Evolutionary conservation across 495 filamentous ascomycete genomes (phyloP).

Genomic region (Xylaria castorea): DNA sequence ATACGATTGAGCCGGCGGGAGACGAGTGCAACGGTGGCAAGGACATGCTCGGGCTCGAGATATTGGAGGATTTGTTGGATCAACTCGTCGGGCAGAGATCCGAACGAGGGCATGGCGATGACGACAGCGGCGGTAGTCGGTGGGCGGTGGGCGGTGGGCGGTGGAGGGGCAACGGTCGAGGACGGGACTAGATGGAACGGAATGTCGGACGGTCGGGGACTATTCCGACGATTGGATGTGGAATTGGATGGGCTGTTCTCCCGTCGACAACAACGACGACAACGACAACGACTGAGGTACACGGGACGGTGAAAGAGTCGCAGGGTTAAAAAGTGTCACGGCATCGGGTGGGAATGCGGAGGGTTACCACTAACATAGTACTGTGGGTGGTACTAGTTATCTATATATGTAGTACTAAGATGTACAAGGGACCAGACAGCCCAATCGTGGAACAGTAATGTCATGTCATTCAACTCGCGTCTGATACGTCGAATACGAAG

Average conservation of each 20-base stretch:
- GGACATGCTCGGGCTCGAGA: constrained; percentile 60
- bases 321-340: neutral
- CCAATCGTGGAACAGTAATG: constrained; percentile 31
- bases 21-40: constrained; percentile 60
- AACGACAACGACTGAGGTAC: neutral
- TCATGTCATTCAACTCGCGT: constrained; percentile 33
- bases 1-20: constrained; percentile 70
- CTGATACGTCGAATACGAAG: constrained; percentile 38
- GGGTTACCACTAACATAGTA: neutral
- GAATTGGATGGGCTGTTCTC: neutral
- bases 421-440: neutral
- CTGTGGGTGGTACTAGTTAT: no score
- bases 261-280: neutral
- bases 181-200: neutral
- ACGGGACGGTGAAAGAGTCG: neutral
- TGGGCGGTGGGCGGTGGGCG: neutral
- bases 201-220: neutral
- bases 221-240: neutral
- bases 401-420: neutral
- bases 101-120: constrained; percentile 42
- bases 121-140: neutral
- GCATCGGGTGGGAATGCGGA: neutral
- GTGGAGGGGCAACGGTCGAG: neutral
- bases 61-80: constrained; percentile 71
- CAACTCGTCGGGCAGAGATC: constrained; percentile 73